These are phyloP conservation scores for Chlorella sp. DNA, from an alignment of 139 green algal genomes.

Conservation along the genomic window DNA sequence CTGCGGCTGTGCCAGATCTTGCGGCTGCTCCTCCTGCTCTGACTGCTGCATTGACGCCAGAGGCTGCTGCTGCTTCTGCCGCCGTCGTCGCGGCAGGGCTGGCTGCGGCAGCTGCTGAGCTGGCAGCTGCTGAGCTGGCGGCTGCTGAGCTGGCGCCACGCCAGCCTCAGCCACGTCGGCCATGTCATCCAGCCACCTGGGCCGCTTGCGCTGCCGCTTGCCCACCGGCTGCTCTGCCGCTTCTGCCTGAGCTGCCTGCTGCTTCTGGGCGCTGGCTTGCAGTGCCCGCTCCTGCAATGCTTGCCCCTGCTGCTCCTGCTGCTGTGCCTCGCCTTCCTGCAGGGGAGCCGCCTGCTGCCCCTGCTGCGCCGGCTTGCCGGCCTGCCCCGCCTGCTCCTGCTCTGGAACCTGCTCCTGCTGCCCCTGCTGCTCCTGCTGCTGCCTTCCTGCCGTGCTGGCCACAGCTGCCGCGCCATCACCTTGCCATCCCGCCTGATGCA, in stretches of 20 bases:
- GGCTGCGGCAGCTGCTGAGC: not conserved
- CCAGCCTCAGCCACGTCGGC: no score
- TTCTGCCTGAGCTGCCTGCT: not conserved
- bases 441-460: no score
- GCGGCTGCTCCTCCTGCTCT: no score
- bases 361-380: no score
- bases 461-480: no score
- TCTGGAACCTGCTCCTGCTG: not conserved
- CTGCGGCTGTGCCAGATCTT: no score
- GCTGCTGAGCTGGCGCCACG: not conserved
- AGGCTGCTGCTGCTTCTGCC: not conserved
- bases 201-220: not conserved
- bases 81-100: no score
- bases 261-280: not conserved
- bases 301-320: not conserved
- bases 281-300: not conserved
- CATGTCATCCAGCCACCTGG: not conserved
- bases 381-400: not conserved
- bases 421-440: not conserved
- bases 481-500: no score
- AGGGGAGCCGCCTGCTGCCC: no score
- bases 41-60: no score
- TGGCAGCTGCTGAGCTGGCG: not conserved
- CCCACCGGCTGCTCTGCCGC: not conserved
- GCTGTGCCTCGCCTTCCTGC: not conserved